A percentile compares a stretch with the other conserved stretches of the same genome.
phyloP scores from a whole-genome alignment of 169 alveolate species.

The Eimeria acervulina region DNA sequence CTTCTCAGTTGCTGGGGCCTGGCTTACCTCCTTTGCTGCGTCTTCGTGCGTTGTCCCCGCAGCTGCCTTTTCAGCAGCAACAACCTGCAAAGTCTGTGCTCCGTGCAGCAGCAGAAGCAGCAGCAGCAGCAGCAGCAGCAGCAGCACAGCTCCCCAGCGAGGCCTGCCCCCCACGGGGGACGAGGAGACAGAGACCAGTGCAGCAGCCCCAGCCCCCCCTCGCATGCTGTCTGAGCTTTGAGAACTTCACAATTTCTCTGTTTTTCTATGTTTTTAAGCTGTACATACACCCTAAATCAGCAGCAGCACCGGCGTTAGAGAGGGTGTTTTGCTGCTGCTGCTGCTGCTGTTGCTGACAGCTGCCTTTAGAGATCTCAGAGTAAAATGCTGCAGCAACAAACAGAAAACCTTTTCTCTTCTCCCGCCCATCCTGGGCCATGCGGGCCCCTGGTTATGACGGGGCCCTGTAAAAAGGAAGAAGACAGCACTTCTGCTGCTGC shows the following conservation, averaged over 20 bases:
- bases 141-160: background rate
- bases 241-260: too few relatives aligned
- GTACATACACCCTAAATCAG: background rate
- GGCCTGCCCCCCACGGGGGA: background rate
- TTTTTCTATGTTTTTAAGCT: too few relatives aligned
- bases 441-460: background rate
- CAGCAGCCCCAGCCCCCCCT: background rate
- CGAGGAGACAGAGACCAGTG: background rate
- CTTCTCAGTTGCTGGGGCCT: too few relatives aligned
- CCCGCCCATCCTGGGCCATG: background rate
- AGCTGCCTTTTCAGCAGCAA: background rate
- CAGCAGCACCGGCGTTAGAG: too few relatives aligned
- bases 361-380: background rate
- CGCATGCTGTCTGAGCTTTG: background rate
- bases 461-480: too few relatives aligned
- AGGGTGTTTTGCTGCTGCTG: too few relatives aligned
- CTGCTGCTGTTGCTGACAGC: too few relatives aligned
- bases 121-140: background rate
- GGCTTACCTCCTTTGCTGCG: background rate
- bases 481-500: background rate
- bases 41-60: background rate
- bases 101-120: background rate
- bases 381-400: background rate
- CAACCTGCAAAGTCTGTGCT: background rate
- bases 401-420: background rate